phyloP scores from a whole-genome alignment of 306 rosid species.

The Malus domestica region ASM211411v1 NC_041804.1:4368001-4368500 shows the following conservation, averaged over 20 bases:
- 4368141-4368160: slow-evolving; percentile 80
- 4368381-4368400: neutral
- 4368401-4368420: no score
- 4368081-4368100: slow-evolving; percentile 46
- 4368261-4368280: slow-evolving; percentile 81
- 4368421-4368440: no score
- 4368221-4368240: slow-evolving; percentile 94
- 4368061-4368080: slow-evolving; percentile 69
- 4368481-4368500: neutral
- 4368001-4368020: neutral
- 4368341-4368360: slow-evolving; percentile 20
- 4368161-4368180: slow-evolving; percentile 83
- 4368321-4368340: slow-evolving; percentile 22
- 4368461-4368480: neutral
- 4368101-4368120: slow-evolving; percentile 70
- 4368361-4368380: slow-evolving; percentile 31
- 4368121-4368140: slow-evolving; percentile 70
- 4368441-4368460: neutral
- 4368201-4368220: slow-evolving; percentile 66
- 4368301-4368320: slow-evolving; percentile 22
- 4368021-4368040: neutral
- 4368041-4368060: neutral
- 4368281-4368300: slow-evolving; percentile 81
- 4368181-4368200: slow-evolving; percentile 92
- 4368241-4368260: slow-evolving; percentile 62